Conservation (phyloP, 2,329 filamentous ascomycete species). For the Thielaviopsis ethacetica region DNA sequence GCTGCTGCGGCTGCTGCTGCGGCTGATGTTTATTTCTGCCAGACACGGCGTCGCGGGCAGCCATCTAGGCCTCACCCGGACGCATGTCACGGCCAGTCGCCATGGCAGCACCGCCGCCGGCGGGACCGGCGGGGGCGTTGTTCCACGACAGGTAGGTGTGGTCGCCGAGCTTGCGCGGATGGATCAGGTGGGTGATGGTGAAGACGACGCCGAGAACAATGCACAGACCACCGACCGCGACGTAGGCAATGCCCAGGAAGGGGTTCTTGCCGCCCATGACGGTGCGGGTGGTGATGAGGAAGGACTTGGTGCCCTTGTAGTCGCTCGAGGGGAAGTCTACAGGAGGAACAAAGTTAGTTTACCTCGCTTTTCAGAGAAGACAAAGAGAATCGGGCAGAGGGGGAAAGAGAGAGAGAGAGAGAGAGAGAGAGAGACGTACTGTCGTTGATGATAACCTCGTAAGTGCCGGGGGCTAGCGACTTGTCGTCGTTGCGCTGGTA, state of each 20-base stretch:
- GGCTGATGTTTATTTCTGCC: background rate
- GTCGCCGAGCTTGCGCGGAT: constrained; percentile 90
- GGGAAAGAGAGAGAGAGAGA: too few relatives aligned
- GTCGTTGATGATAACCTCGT: constrained; percentile 60
- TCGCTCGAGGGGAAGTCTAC: constrained; percentile 63
- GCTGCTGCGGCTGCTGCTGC: background rate
- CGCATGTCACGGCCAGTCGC: constrained; percentile 41
- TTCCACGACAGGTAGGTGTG: constrained; percentile 98
- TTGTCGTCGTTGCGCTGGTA: constrained; percentile 64
- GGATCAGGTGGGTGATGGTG: constrained; percentile 78
- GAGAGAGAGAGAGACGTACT: constrained; percentile 39
- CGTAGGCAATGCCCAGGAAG: constrained; percentile 90
- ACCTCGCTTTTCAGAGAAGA: background rate
- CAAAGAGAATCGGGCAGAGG: too few relatives aligned
- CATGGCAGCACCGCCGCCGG: constrained; percentile 25
- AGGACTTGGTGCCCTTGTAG: constrained; percentile 78
- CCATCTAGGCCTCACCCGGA: constrained; percentile 25
- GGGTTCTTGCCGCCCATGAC: constrained; percentile 91
- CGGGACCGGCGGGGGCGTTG: constrained; percentile 32
- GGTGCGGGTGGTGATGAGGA: constrained; percentile 76
- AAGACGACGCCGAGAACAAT: constrained; percentile 78
- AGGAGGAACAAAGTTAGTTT: constrained; percentile 7
- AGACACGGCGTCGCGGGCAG: constrained; percentile 17
- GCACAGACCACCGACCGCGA: constrained; percentile 86
- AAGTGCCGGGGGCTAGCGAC: constrained; percentile 52